These are phyloP conservation scores for Quercus aquifolioides DNA, from an alignment of 306 rosid genomes.

Conservation along the genomic window DNA sequence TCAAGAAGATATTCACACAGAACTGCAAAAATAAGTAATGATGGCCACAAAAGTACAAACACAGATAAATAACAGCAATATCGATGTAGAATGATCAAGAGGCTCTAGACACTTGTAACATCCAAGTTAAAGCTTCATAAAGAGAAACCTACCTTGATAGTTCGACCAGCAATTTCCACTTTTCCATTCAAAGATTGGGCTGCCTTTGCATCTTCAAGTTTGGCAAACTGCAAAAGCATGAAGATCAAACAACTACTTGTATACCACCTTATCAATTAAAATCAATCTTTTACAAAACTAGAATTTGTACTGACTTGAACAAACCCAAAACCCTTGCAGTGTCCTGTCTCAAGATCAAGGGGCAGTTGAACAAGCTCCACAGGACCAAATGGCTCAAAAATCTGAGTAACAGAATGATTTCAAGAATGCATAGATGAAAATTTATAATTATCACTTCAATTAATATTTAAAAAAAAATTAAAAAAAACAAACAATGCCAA, in stretches of 20 bases:
- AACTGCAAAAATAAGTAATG: neutral
- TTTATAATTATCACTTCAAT: neutral
- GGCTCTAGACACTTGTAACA: neutral
- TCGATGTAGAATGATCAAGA: neutral
- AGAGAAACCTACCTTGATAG: constrained; percentile 64
- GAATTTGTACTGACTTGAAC: constrained; percentile 69
- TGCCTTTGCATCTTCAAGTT: constrained; percentile 93
- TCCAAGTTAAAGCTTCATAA: neutral
- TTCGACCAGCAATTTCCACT: constrained; percentile 93
- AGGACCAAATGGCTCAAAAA: constrained; percentile 96
- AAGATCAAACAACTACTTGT: constrained; percentile 6
- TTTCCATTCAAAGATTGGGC: constrained; percentile 98
- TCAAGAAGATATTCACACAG: constrained; percentile 5
- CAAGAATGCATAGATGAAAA: neutral
- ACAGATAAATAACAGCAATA: neutral
- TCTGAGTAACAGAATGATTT: constrained; percentile 36
- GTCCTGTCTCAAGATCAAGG: constrained; percentile 92
- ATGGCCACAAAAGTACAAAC: neutral
- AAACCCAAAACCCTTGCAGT: constrained; percentile 99
- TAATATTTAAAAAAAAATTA: neutral
- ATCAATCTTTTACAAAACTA: constrained; percentile 10
- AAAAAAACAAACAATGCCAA: neutral
- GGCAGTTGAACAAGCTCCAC: constrained; percentile 96
- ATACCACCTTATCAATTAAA: neutral
- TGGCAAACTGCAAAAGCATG: constrained; percentile 70